These are phyloP conservation scores for Penicillium lagena DNA, from an alignment of 495 filamentous ascomycete genomes.

Conservation along the genomic window DNA sequence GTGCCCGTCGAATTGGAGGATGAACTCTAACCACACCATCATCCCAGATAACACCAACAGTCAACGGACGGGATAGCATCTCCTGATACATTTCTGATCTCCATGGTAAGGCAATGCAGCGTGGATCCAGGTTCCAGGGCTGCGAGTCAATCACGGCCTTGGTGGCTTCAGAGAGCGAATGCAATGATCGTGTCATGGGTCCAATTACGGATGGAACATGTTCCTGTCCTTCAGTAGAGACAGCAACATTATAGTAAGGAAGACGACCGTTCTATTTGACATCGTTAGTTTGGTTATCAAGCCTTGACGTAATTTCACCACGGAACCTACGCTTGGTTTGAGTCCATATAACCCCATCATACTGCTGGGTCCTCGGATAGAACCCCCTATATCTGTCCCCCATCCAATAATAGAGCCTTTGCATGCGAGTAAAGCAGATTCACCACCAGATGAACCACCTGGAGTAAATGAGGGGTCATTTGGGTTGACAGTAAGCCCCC, in stretches of 20 bases:
- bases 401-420: conserved; percentile 58
- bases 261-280: conserved; percentile 32
- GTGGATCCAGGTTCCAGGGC: conserved; percentile 43
- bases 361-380: conserved; percentile 49
- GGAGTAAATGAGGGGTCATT: conserved; percentile 38
- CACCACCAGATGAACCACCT: conserved; percentile 61
- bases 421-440: conserved; percentile 53
- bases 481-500: conserved; percentile 48
- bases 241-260: conserved; percentile 40
- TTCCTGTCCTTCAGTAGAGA: conserved; percentile 48
- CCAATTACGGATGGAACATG: conserved; percentile 47
- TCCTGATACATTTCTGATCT: conserved; percentile 30
- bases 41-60: conserved; percentile 42
- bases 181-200: conserved; percentile 41
- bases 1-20: conserved; percentile 39
- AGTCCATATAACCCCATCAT: conserved; percentile 49
- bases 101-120: conserved; percentile 42
- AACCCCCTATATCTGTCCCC: conserved; percentile 60
- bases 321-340: conserved; percentile 45
- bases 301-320: neutral
- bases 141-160: conserved; percentile 28
- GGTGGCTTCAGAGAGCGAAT: conserved; percentile 32
- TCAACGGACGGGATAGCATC: conserved; percentile 32
- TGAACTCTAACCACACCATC: conserved; percentile 46
- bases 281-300: neutral